Conservation (phyloP, 306 rosid species). For the Calophaca sinica region DNA sequence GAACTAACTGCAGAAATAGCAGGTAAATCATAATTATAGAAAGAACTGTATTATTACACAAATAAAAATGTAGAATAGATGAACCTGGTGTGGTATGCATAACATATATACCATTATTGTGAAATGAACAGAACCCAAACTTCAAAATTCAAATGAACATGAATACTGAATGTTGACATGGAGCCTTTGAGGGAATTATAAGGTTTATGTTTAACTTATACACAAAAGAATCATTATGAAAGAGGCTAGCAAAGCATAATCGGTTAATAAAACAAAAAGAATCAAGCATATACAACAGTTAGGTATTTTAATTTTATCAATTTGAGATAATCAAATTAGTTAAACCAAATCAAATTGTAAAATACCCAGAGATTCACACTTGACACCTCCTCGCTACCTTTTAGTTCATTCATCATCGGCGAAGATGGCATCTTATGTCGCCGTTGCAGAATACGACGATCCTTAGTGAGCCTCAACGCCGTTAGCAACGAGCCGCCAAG, state of each 20-base stretch:
- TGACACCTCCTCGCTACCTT: slow-evolving; percentile 42
- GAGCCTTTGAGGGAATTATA: not conserved
- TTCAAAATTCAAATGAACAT: too few species aligned
- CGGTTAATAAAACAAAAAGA: not conserved
- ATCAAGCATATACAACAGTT: slow-evolving; percentile 12
- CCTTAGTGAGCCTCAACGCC: slow-evolving; percentile 50
- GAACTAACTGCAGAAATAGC: too few species aligned
- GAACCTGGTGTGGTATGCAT: too few species aligned
- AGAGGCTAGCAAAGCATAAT: too few species aligned
- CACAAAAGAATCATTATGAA: not conserved
- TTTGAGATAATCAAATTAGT: not conserved
- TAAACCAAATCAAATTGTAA: too few species aligned
- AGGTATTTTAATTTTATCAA: not conserved
- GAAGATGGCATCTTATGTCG: slow-evolving; percentile 6
- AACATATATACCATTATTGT: too few species aligned
- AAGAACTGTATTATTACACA: too few species aligned
- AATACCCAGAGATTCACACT: slow-evolving; percentile 51
- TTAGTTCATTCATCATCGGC: slow-evolving; percentile 37
- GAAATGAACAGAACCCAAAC: too few species aligned
- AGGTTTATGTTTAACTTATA: not conserved
- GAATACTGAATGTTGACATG: too few species aligned
- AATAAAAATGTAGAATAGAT: too few species aligned
- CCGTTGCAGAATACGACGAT: slow-evolving; percentile 33
- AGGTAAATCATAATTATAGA: not conserved
- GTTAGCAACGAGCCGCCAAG: slow-evolving; percentile 57